Conservation (phyloP, 805 yeast genomes). For the Cyberlindnera japonica region DNA sequence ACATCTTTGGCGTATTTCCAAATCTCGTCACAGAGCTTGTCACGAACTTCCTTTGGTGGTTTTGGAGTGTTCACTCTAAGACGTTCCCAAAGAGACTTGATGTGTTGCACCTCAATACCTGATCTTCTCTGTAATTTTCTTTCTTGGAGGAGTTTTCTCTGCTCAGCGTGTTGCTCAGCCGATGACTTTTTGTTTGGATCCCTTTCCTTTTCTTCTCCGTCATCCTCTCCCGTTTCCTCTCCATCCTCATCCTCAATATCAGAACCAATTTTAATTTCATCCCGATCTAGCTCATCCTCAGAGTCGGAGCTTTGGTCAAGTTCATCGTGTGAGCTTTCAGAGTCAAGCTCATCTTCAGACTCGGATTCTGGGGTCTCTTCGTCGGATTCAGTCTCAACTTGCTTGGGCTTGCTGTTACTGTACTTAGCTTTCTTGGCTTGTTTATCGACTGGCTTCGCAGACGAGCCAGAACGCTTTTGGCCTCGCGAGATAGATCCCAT, state of each 20-base stretch:
- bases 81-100: conserved; percentile 88
- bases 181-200: conserved; percentile 43
- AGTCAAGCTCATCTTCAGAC: conserved; percentile 27
- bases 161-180: conserved; percentile 76
- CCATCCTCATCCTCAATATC: conserved; percentile 1
- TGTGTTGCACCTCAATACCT: conserved; percentile 81
- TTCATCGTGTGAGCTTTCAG: conserved; percentile 20
- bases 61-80: conserved; percentile 83
- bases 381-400: conserved; percentile 16
- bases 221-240: conserved; percentile 4
- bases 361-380: conserved; percentile 25
- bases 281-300: conserved; percentile 31
- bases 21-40: conserved; percentile 73
- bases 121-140: conserved; percentile 84
- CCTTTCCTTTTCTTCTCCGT: conserved; percentile 1
- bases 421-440: conserved; percentile 22
- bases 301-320: conserved; percentile 17
- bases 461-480: conserved; percentile 21
- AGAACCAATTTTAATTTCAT: conserved; percentile 7
- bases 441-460: conserved; percentile 5
- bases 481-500: conserved; percentile 23
- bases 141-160: conserved; percentile 70
- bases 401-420: conserved; percentile 14
- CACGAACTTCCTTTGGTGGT: conserved; percentile 70
- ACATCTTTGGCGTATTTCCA: conserved; percentile 80